Base-by-base conservation (phyloP, 345 rosid genomes). In the Cardamine chenopodiifolia region DNA sequence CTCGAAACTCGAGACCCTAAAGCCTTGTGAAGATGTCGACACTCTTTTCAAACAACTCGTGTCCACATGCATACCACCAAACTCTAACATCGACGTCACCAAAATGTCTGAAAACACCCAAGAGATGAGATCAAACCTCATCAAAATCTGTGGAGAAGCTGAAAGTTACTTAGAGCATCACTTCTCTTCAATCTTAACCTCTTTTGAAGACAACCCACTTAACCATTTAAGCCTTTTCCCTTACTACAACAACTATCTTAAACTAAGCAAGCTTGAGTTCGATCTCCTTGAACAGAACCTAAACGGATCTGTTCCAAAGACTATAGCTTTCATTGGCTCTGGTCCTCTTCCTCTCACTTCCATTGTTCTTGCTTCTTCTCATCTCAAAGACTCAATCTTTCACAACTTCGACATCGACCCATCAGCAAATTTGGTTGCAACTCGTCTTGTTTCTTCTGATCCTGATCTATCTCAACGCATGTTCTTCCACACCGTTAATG, bases 271-370 rank as follows among this genome's bases (percentile, higher is more conserved):
- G 42, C 97, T 93, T 0, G 98, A 91, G 52, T 86, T 78, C 84
- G 73, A 72, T 62, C 82, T 91, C 45, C 90, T 91, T 1, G 57
- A 25, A 53, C 81, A 87, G 25, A 86, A 84, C 78, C 65, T 32
- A 52, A 19, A 31, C 56, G 35, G 83, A 0, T 68, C 58, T 58
- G 77, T 66, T 44, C 96, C 90, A 6, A 74, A 9, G 79, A 82
- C 75, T n/a, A 66, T 93, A 9, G 98, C 98, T 59, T 93, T 93
- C 32, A 56, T 93, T 23, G 97, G 98, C 26, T 93, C 98, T 2
- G 97, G 98, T 22, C 96, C 97, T 13, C 91, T 93, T 15, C 98
- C 98, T 4, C 81, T 93, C 5, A 88, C 97, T 19, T 86, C 98
- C 0, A 78, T 93, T 12, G 94, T 93, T 11, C 70, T 93, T 25